Conservation (phyloP, 192 early-diverging fungal species). For the Phycomyces nitens region DNA sequence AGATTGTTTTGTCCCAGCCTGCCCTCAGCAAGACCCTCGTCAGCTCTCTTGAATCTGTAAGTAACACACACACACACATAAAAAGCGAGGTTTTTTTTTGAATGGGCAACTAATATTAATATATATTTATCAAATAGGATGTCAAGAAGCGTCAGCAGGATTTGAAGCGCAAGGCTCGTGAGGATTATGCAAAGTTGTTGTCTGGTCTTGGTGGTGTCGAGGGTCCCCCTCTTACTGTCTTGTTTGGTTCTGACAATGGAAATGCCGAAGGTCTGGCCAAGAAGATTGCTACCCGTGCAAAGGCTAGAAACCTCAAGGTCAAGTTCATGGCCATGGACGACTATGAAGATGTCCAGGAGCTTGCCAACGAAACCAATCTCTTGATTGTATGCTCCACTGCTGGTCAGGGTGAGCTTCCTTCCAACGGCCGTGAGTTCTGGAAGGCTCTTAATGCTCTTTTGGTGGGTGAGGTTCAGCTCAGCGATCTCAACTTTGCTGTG, state of each 20-base stretch:
- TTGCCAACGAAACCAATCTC: slow-evolving; percentile 74
- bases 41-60: slow-evolving; percentile 62
- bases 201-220: slow-evolving; percentile 58
- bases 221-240: slow-evolving; percentile 75
- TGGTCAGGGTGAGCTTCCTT: slow-evolving; percentile 96
- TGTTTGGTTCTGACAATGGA: slow-evolving; percentile 90
- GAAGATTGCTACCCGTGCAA: slow-evolving; percentile 77
- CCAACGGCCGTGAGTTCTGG: slow-evolving; percentile 87
- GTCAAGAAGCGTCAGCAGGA: slow-evolving; percentile 59
- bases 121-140: slow-evolving; percentile 27
- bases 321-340: slow-evolving; percentile 81
- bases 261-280: slow-evolving; percentile 83
- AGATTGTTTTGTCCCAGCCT: slow-evolving; percentile 67
- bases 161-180: slow-evolving; percentile 60
- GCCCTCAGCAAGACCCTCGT: slow-evolving; percentile 50
- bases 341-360: slow-evolving; percentile 69
- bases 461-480: slow-evolving; percentile 54
- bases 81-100: too few relatives aligned
- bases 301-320: slow-evolving; percentile 78
- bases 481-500: slow-evolving; percentile 70
- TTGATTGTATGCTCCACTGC: slow-evolving; percentile 81
- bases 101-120: background rate
- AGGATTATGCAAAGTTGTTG: slow-evolving; percentile 66
- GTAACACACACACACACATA: too few relatives aligned
- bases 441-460: slow-evolving; percentile 64